Conservation (phyloP, 257 asterid genomes). For the Penstemon barbatus region DNA sequence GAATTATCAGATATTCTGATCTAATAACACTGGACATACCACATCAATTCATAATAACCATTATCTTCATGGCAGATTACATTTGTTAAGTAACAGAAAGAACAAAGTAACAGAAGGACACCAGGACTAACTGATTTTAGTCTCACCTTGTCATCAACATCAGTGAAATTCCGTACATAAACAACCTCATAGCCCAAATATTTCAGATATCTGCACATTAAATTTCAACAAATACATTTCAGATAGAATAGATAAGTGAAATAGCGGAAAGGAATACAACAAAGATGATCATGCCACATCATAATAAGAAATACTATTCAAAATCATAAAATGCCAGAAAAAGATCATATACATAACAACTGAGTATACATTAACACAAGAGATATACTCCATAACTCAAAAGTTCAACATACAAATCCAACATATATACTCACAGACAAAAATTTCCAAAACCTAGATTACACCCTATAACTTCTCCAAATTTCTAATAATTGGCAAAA, state of each 20-base stretch:
- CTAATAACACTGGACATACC: background rate
- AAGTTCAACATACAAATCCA: background rate
- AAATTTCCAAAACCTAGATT: background rate
- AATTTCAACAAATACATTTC: constrained; percentile 17
- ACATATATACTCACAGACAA: no score
- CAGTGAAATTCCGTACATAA: constrained; percentile 91
- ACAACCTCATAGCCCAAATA: constrained; percentile 76
- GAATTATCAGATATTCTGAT: constrained; percentile 1
- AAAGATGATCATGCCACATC: background rate
- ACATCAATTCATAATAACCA: background rate
- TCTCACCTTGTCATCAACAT: constrained; percentile 93
- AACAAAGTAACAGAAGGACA: background rate
- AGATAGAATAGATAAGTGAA: background rate
- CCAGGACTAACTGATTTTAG: background rate
- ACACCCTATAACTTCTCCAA: background rate
- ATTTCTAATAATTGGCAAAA: background rate
- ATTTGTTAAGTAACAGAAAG: background rate
- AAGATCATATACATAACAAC: no score
- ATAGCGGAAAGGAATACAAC: background rate
- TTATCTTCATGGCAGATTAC: background rate
- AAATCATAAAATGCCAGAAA: background rate
- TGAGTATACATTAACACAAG: background rate
- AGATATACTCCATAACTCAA: background rate
- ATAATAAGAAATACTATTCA: background rate
- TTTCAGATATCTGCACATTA: constrained; percentile 56